Evolutionary conservation across 1,139 yeast genomes (phyloP), one percentile per base, ranked within the genome.

Genomic region (Taphrina pruni): DNA sequence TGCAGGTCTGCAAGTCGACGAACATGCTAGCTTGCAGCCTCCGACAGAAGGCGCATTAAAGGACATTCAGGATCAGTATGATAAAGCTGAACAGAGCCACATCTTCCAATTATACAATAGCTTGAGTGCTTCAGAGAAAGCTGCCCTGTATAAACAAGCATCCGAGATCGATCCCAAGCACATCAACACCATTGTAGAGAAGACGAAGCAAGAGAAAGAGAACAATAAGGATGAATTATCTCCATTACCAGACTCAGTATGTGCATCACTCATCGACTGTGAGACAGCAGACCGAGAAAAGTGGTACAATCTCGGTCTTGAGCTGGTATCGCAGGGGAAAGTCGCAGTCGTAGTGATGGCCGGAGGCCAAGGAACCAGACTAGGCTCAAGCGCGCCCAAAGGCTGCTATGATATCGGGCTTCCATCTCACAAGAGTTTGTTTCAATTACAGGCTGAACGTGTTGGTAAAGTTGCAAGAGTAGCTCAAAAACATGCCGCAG

Each of bases 281-380:
- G 75, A 74, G 46, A 71, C 73, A 12, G 73, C 71, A 39, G 69
- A 72, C 38, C 60, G 71, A 7, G 74, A 70, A 43, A 74, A 77
- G 21, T 93, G 96, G 92, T 75, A 77, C 43, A 74, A 79, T 0
- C 71, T 79, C 20, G 99, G 99, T 14, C 79, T 88, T 57, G 81
- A 85, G 48, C 89, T 95, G 51, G 88, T 94, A 71, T 79, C 85
- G 41, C 77, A 81, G 38, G 88, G 88, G 73, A 86, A 89, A 75
- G 98, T 93, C 26, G 99, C 92, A 36, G 94, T 94, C 8, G 83
- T 94, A 60, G 83, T 94, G 70, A 88, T 94, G 89, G 97, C 99
- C 11, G 99, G 99, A 70, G 99, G 99, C 69, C 99, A 94, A 79
- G 99, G 99, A 41, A 89, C 98, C 3, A 84, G 99, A 72, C 82